These are phyloP conservation scores for Phytophthora capsici DNA, from an alignment of 352 stramenopile species.

Conservation along the genomic window DNA sequence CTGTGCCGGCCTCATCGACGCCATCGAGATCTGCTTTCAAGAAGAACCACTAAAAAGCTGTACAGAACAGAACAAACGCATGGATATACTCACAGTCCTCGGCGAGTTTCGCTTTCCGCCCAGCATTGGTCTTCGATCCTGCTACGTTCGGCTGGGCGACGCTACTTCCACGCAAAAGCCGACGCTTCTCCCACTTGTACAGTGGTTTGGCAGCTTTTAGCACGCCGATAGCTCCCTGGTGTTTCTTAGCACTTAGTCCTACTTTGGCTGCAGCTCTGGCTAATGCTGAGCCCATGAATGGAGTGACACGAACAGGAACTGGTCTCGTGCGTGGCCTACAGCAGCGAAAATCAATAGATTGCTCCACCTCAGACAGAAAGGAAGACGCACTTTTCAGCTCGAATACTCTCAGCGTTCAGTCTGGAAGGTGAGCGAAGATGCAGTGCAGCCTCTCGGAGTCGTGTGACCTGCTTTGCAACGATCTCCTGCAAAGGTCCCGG, in stretches of 20 bases:
- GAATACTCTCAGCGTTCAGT: slow-evolving; percentile 14
- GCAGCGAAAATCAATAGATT: neutral
- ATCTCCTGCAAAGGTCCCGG: slow-evolving; percentile 55
- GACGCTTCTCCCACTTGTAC: slow-evolving; percentile 64
- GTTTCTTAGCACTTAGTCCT: slow-evolving; percentile 39
- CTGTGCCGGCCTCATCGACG: slow-evolving; percentile 49
- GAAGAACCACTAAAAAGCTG: neutral
- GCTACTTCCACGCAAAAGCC: slow-evolving; percentile 23
- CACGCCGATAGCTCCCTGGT: slow-evolving; percentile 37
- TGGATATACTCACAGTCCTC: slow-evolving; percentile 24
- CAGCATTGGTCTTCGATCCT: slow-evolving; percentile 13
- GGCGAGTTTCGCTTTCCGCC: slow-evolving; percentile 11
- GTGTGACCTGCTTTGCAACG: slow-evolving; percentile 51
- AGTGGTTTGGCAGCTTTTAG: slow-evolving; percentile 50
- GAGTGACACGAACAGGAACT: slow-evolving; percentile 31
- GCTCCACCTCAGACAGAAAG: neutral
- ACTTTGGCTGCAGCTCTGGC: slow-evolving; percentile 29
- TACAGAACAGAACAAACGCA: neutral
- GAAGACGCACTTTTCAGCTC: slow-evolving; percentile 18
- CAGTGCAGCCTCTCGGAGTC: slow-evolving; percentile 40
- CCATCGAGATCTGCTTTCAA: slow-evolving; percentile 42
- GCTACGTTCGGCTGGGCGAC: slow-evolving; percentile 24
- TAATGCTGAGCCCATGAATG: slow-evolving; percentile 42
- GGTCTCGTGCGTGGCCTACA: slow-evolving; percentile 27
- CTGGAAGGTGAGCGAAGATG: slow-evolving; percentile 35